phyloP scores from a whole-genome alignment of 371 early-diverging fungal species.

The Synchytrium microbalum region DNA sequence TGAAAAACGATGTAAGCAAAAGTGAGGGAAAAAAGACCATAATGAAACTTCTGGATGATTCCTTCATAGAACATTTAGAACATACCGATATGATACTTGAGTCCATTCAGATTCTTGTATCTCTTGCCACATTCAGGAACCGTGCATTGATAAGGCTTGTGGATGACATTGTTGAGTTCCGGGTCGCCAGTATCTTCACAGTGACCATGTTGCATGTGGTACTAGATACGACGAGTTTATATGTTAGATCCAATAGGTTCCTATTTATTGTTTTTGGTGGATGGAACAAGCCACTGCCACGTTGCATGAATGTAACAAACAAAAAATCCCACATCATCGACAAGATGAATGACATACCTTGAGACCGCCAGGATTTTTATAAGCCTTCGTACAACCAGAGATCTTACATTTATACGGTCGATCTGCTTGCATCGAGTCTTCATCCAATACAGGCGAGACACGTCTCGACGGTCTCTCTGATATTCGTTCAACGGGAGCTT shows the following conservation, averaged over 20 bases:
- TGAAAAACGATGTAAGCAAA: too few relatives aligned
- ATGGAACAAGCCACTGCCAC: too few relatives aligned
- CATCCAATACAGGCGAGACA: background rate
- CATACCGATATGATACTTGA: constrained; percentile 28
- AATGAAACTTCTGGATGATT: too few relatives aligned
- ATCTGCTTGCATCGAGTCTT: background rate
- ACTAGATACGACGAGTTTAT: constrained; percentile 14
- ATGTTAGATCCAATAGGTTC: background rate
- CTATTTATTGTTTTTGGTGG: too few relatives aligned
- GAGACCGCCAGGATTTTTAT: constrained; percentile 38
- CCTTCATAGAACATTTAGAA: too few relatives aligned
- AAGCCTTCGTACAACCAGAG: constrained; percentile 25
- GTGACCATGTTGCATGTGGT: constrained; percentile 59
- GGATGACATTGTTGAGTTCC: constrained; percentile 39
- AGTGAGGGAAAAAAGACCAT: too few relatives aligned
- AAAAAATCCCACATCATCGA: background rate
- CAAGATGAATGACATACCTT: too few relatives aligned
- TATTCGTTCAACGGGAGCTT: too few relatives aligned
- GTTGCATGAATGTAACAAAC: too few relatives aligned
- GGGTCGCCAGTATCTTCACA: constrained; percentile 40
- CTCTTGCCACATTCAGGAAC: constrained; percentile 28
- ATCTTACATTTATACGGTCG: constrained; percentile 32
- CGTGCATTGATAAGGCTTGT: constrained; percentile 54
- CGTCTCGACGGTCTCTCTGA: background rate
- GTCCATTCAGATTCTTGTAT: constrained; percentile 36